These are phyloP conservation scores for Aspergillus tanneri DNA, from an alignment of 2,329 filamentous ascomycete species.

Conservation along the genomic window DNA sequence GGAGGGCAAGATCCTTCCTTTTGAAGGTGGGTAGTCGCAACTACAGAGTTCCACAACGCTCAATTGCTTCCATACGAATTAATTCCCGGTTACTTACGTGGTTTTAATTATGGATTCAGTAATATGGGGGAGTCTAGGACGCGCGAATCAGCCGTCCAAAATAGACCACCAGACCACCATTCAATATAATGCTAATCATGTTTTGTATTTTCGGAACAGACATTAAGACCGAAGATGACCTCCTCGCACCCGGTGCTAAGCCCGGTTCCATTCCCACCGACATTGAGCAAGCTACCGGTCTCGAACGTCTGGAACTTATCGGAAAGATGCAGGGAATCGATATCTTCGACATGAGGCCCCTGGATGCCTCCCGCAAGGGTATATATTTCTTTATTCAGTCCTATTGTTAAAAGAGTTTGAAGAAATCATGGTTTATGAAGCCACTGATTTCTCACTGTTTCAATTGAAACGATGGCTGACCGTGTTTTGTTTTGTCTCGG, in stretches of 20 bases:
- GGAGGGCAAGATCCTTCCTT: conserved; percentile 45
- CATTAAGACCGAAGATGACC: conserved; percentile 77
- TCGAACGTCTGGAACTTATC: conserved; percentile 97
- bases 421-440: too few species aligned
- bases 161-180: not conserved
- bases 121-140: not conserved
- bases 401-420: too few species aligned
- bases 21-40: conserved; percentile 42
- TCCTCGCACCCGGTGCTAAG: conserved; percentile 77
- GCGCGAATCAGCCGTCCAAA: not conserved
- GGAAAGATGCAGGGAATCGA: conserved; percentile 99
- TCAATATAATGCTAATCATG: conserved; percentile 16
- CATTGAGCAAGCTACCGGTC: conserved; percentile 91
- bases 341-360: conserved; percentile 95
- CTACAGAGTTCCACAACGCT: conserved; percentile 6
- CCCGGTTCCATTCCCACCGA: conserved; percentile 87
- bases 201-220: conserved; percentile 57
- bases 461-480: conserved; percentile 1
- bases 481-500: not conserved
- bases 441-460: not conserved
- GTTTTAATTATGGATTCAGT: not conserved
- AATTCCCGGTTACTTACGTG: not conserved
- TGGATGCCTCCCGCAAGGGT: conserved; percentile 88
- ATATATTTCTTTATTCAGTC: conserved; percentile 24
- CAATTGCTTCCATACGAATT: conserved; percentile 13